A percentile compares a stretch with the other conserved stretches of the same genome.
Conservation (phyloP, 805 yeast genomes). For the Candida tallmaniae region DNA sequence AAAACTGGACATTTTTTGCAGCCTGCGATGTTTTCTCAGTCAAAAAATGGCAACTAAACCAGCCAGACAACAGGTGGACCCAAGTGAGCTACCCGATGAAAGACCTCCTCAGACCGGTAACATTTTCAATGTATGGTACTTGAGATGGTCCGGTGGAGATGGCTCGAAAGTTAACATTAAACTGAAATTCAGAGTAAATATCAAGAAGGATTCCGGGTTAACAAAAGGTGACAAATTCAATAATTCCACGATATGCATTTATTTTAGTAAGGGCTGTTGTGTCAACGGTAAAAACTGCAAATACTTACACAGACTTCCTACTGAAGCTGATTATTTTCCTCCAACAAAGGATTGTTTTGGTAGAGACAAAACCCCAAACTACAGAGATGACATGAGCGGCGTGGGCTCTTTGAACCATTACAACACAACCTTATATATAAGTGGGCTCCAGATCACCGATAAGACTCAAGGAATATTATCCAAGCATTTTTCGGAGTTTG, state of each 20-base stretch:
- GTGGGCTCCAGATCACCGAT: constrained; percentile 44
- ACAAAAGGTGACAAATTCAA: constrained; percentile 60
- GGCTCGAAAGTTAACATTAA: constrained; percentile 39
- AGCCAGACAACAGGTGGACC: constrained; percentile 74
- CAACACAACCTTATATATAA: constrained; percentile 75
- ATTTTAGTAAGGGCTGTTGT: constrained; percentile 88
- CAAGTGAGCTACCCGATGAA: constrained; percentile 50
- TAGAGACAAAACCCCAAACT: constrained; percentile 74
- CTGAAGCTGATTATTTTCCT: constrained; percentile 49
- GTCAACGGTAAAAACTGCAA: constrained; percentile 71
- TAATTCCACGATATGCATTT: constrained; percentile 54
- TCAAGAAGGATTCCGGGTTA: constrained; percentile 64
- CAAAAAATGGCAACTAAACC: constrained; percentile 20
- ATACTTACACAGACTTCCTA: constrained; percentile 75
- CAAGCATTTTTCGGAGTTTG: constrained; percentile 65
- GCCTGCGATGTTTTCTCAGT: neutral
- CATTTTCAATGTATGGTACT: constrained; percentile 82
- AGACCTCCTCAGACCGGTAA: constrained; percentile 79
- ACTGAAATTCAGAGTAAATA: constrained; percentile 56
- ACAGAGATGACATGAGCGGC: constrained; percentile 92
- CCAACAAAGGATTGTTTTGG: constrained; percentile 88
- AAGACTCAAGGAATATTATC: constrained; percentile 31
- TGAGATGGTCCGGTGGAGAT: constrained; percentile 84
- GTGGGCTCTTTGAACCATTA: constrained; percentile 75
- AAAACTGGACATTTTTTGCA: neutral